Percentiles rank a stretch among this genome's conserved stretches.
phyloP scores from a whole-genome alignment of 1,139 yeast genomes.

The Scheffersomyces insectosa region DNA sequence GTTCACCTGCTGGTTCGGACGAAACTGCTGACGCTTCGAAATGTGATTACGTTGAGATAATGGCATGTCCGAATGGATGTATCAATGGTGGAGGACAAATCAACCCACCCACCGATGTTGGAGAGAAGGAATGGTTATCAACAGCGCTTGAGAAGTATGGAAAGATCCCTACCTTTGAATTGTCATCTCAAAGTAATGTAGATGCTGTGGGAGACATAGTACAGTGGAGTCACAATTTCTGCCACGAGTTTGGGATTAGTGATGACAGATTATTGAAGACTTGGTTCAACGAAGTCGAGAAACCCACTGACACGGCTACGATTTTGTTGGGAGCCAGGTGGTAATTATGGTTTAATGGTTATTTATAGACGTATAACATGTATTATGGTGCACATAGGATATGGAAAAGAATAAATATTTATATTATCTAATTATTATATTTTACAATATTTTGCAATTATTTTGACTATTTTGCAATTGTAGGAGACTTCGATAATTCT shows the following conservation, averaged over 20 bases:
- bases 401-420: too few relatives aligned
- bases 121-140: slow-evolving; percentile 45
- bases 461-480: too few relatives aligned
- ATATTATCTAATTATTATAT: too few relatives aligned
- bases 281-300: slow-evolving; percentile 51
- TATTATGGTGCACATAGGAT: too few relatives aligned
- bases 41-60: slow-evolving; percentile 86
- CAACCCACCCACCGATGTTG: slow-evolving; percentile 41
- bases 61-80: slow-evolving; percentile 99
- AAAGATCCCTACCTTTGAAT: slow-evolving; percentile 23
- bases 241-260: slow-evolving; percentile 26
- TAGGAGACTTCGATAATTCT: too few relatives aligned
- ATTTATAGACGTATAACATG: background rate
- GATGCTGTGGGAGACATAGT: slow-evolving; percentile 15
- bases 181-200: slow-evolving; percentile 16
- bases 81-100: slow-evolving; percentile 97
- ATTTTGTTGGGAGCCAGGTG: slow-evolving; percentile 47
- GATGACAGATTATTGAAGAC: slow-evolving; percentile 45
- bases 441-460: too few relatives aligned
- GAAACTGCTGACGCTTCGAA: slow-evolving; percentile 59
- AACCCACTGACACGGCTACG: slow-evolving; percentile 50
- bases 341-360: slow-evolving; percentile 17
- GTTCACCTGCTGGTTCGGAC: slow-evolving; percentile 25
- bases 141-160: slow-evolving; percentile 31
- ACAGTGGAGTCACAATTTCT: slow-evolving; percentile 37